phyloP scores from a whole-genome alignment of 2,329 filamentous ascomycete species.

The Boeremia lycopersici region DNA sequence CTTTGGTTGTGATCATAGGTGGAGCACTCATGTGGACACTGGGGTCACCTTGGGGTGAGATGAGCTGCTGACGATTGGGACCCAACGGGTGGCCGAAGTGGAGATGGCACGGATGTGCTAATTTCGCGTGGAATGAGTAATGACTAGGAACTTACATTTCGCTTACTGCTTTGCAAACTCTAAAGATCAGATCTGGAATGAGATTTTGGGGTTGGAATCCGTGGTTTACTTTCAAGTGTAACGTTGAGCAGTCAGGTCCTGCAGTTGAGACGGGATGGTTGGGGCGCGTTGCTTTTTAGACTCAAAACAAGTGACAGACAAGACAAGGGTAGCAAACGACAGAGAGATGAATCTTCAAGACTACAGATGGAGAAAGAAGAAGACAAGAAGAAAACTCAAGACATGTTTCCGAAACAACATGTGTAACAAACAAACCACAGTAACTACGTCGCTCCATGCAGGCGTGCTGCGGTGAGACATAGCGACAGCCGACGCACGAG shows the following conservation, averaged over 20 bases:
- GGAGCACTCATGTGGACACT: neutral
- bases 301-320: neutral
- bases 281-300: neutral
- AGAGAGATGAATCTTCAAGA: neutral
- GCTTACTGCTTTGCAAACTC: neutral
- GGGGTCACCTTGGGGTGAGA: neutral
- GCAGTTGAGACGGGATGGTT: conserved; percentile 1
- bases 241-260: conserved; percentile 12
- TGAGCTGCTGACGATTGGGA: neutral
- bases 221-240: conserved; percentile 7
- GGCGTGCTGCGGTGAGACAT: conserved; percentile 31
- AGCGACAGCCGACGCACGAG: conserved; percentile 23
- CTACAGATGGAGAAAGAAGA: neutral
- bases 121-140: conserved; percentile 8
- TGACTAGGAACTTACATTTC: neutral
- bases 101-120: conserved; percentile 6
- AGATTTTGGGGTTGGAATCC: neutral
- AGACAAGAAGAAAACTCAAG: conserved; percentile 5
- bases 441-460: conserved; percentile 11
- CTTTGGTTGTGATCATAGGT: neutral
- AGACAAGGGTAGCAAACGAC: neutral
- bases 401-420: conserved; percentile 25
- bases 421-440: conserved; percentile 35
- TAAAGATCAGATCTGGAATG: neutral
- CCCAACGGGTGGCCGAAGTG: neutral